A percentile compares a stretch with the other conserved stretches of the same genome.
Conservation (phyloP, 768 basidiomycete genomes). For the Trametes gibbosa region DNA sequence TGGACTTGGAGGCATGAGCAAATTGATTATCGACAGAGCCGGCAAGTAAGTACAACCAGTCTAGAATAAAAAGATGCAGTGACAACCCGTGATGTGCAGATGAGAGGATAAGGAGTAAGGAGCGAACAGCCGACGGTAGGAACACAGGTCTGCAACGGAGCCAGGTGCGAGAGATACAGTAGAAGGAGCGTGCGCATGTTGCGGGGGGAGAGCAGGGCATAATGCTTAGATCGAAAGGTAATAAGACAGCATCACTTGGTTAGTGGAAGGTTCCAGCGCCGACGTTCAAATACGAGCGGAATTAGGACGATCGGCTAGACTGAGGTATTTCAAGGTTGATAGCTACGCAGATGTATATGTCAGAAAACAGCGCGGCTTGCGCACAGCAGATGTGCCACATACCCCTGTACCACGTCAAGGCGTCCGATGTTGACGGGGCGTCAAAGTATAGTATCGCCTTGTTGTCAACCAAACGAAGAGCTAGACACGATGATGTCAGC, state of each 20-base stretch:
- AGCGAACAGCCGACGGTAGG: constrained; percentile 16
- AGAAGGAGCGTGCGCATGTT: constrained; percentile 19
- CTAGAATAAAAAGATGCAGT: constrained; percentile 22
- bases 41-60: constrained; percentile 22
- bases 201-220: constrained; percentile 6
- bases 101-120: constrained; percentile 16
- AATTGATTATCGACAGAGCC: constrained; percentile 18
- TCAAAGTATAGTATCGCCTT: constrained; percentile 91
- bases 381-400: constrained; percentile 16
- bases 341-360: constrained; percentile 41
- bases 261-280: constrained; percentile 6
- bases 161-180: constrained; percentile 18
- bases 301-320: constrained; percentile 57
- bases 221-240: constrained; percentile 9
- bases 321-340: constrained; percentile 88
- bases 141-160: constrained; percentile 18
- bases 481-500: constrained; percentile 35
- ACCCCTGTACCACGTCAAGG: constrained; percentile 91
- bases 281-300: constrained; percentile 16
- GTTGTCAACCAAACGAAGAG: constrained; percentile 85
- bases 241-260: constrained; percentile 15
- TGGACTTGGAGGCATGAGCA: not conserved
- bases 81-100: constrained; percentile 18
- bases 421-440: constrained; percentile 78
- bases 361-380: constrained; percentile 1